Evolutionary conservation across 805 yeast species (phyloP).

Genomic region (Ogataea glucozyma): DNA sequence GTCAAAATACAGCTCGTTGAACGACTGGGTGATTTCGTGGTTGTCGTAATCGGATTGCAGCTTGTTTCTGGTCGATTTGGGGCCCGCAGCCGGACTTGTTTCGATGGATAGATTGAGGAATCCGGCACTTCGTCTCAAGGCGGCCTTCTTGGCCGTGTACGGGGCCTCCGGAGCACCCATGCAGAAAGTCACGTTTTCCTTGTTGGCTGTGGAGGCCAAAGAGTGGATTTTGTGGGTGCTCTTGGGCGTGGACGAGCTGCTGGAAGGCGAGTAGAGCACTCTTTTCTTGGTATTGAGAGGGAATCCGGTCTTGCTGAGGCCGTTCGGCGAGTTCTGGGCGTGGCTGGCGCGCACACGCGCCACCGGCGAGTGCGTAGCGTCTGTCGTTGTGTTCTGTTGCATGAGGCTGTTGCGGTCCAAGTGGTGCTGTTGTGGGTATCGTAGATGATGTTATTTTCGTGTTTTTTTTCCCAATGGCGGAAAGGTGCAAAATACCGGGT

Average conservation of each 20-base stretch:
- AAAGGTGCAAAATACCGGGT: too few species aligned
- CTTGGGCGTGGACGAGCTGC: slow-evolving; percentile 23
- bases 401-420: too few species aligned
- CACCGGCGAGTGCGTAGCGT: neutral
- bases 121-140: slow-evolving; percentile 54
- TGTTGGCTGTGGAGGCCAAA: slow-evolving; percentile 5
- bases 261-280: slow-evolving; percentile 31
- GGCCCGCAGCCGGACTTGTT: slow-evolving; percentile 30
- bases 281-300: slow-evolving; percentile 33
- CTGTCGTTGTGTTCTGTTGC: slow-evolving; percentile 5
- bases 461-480: too few species aligned
- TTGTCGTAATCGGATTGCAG: neutral
- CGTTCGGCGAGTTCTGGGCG: slow-evolving; percentile 25
- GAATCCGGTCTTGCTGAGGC: slow-evolving; percentile 30
- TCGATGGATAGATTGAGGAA: slow-evolving; percentile 50
- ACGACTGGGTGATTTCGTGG: slow-evolving; percentile 36
- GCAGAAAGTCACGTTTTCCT: slow-evolving; percentile 15
- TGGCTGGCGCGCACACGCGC: slow-evolving; percentile 7
- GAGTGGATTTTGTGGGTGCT: slow-evolving; percentile 19
- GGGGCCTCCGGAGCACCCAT: slow-evolving; percentile 5
- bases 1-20: slow-evolving; percentile 35
- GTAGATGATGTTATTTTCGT: too few species aligned
- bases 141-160: slow-evolving; percentile 28
- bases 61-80: slow-evolving; percentile 1
- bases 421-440: too few species aligned